These are phyloP conservation scores for Vigna hirtella DNA, from an alignment of 306 rosid genomes.

Conservation along the genomic window DNA sequence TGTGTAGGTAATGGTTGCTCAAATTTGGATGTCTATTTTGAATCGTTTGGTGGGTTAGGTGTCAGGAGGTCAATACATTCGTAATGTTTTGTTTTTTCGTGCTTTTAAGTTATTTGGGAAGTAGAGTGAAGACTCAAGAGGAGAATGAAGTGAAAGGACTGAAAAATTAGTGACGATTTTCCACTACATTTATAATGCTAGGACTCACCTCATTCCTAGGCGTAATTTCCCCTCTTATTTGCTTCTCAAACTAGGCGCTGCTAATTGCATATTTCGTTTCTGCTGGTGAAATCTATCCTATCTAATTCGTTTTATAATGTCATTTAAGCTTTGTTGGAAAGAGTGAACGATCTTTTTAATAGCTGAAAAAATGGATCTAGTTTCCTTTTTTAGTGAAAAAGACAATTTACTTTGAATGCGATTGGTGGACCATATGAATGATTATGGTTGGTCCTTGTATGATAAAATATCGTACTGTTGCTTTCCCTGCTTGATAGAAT, in stretches of 20 bases:
- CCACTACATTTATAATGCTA: background rate
- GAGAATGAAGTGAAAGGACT: background rate
- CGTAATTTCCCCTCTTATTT: background rate
- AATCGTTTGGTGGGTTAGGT: conserved; percentile 2
- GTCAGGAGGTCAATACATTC: background rate
- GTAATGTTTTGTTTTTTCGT: background rate
- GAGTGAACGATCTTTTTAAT: background rate
- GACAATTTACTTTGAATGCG: background rate
- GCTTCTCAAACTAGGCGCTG: conserved; percentile 12
- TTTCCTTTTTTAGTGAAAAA: conserved; percentile 1
- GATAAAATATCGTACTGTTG: conserved; percentile 4
- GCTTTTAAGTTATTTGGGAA: conserved; percentile 3
- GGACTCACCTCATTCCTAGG: background rate
- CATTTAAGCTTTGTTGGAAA: conserved; percentile 3
- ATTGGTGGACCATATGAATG: background rate
- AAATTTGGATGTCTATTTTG: conserved; percentile 21
- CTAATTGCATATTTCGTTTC: conserved; percentile 8
- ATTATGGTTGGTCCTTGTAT: background rate
- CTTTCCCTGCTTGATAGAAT: background rate
- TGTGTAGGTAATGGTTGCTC: background rate
- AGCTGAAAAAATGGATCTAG: conserved; percentile 11
- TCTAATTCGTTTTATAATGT: background rate
- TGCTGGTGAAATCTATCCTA: conserved; percentile 13
- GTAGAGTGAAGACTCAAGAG: background rate
- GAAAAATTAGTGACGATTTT: background rate